Percentiles rank a stretch among this genome's conserved stretches.
Conservation (phyloP, 2,329 filamentous ascomycete genomes). For the Trichoderma endophyticum region DNA sequence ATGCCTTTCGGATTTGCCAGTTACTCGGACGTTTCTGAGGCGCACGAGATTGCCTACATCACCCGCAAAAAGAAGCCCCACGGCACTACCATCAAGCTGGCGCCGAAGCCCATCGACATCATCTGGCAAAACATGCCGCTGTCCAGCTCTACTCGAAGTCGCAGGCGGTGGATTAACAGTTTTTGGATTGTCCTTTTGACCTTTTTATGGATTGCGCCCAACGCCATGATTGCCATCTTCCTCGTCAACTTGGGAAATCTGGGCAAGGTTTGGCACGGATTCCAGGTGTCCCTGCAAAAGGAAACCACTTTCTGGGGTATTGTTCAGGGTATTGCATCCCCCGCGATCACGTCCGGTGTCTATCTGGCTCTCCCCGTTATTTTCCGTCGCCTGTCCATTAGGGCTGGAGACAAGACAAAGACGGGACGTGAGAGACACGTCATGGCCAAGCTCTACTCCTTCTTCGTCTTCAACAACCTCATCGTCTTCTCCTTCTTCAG, state of each 20-base stretch:
- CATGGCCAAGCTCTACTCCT: slow-evolving; percentile 82
- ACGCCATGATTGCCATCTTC: slow-evolving; percentile 92
- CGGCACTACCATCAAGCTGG: slow-evolving; percentile 72
- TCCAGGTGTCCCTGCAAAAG: slow-evolving; percentile 59
- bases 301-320: slow-evolving; percentile 75
- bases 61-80: slow-evolving; percentile 77
- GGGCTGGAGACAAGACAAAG: slow-evolving; percentile 85
- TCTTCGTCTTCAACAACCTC: slow-evolving; percentile 97
- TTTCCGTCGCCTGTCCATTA: slow-evolving; percentile 81
- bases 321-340: slow-evolving; percentile 87
- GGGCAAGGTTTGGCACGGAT: slow-evolving; percentile 73
- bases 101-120: slow-evolving; percentile 83
- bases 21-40: slow-evolving; percentile 82
- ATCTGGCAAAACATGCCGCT: slow-evolving; percentile 94
- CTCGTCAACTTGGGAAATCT: slow-evolving; percentile 81
- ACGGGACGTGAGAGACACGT: slow-evolving; percentile 90
- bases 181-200: slow-evolving; percentile 82
- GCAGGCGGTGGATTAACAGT: slow-evolving; percentile 74
- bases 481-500: slow-evolving; percentile 92
- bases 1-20: slow-evolving; percentile 94
- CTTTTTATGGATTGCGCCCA: slow-evolving; percentile 82
- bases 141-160: slow-evolving; percentile 62
- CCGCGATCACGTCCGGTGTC: slow-evolving; percentile 79
- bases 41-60: slow-evolving; percentile 81
- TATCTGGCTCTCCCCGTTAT: slow-evolving; percentile 87